These are phyloP conservation scores for Lecanosticta acicola DNA, from an alignment of 2,329 filamentous ascomycete genomes.

Conservation along the genomic window DNA sequence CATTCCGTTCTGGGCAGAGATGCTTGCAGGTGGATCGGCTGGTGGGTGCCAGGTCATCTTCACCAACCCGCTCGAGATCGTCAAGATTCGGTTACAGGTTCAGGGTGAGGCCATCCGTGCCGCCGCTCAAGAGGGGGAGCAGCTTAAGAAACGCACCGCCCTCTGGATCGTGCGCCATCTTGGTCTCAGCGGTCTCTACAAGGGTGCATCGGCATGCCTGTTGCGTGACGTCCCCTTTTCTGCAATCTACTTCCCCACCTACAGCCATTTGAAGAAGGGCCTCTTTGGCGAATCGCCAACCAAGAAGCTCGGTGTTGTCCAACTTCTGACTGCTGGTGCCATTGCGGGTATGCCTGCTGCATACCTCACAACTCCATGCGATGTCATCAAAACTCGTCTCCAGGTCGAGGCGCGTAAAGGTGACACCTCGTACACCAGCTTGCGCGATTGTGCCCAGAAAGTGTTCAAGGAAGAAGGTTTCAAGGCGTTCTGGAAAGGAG, in stretches of 20 bases:
- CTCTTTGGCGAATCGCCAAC: conserved; percentile 83
- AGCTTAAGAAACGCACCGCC: conserved; percentile 78
- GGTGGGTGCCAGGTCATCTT: conserved; percentile 97
- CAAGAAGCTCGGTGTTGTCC: conserved; percentile 82
- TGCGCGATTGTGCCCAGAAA: conserved; percentile 78
- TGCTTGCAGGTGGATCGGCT: conserved; percentile 81
- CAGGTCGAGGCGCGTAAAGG: conserved; percentile 97
- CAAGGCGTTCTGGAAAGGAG: conserved; percentile 96
- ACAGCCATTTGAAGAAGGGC: conserved; percentile 89
- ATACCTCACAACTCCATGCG: conserved; percentile 94
- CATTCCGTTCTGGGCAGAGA: conserved; percentile 66
- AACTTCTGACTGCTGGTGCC: conserved; percentile 88
- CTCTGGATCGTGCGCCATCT: conserved; percentile 98
- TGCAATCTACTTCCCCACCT: conserved; percentile 97
- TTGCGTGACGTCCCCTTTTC: conserved; percentile 97
- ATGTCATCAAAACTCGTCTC: conserved; percentile 97
- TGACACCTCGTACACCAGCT: conserved; percentile 77
- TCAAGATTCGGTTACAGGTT: conserved; percentile 97
- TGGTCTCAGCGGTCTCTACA: conserved; percentile 90
- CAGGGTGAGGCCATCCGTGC: conserved; percentile 89
- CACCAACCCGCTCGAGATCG: conserved; percentile 96
- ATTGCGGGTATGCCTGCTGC: conserved; percentile 58
- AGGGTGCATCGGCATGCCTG: conserved; percentile 89
- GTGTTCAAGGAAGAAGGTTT: conserved; percentile 90
- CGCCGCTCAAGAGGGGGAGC: conserved; percentile 65